Evolutionary conservation across 2,329 filamentous ascomycete genomes (phyloP), one percentile per base, ranked within the genome.

Genomic region (Calonectria henricotiae): DNA sequence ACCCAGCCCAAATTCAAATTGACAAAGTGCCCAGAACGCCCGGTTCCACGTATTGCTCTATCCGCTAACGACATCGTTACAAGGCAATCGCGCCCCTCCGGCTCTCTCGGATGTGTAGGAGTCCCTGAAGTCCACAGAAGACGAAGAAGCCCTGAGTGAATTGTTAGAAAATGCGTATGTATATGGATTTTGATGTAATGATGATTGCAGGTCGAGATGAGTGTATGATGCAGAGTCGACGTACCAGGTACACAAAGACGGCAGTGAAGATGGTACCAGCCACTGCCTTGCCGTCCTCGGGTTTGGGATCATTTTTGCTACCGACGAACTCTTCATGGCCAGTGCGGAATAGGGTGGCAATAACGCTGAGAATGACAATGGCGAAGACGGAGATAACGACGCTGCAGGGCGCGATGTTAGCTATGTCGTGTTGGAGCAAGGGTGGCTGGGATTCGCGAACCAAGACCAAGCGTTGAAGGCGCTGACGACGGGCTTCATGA

Each of bases 381-480:
- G 91, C 86, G 83, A 94, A 88, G 80, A 89, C 78, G 81, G 90
- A 89, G 82, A 93, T 83, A 85, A 95, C 84, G 81, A 92, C 93
- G 88, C 96, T 98, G 51, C 17, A 43, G 41, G 71, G 47, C 55
- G 68, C 47, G 12, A 68, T 66, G 74, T 80, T 77, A 80, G 79
- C 73, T 65, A 67, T 58, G 54, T 71, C 68, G 66, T 49, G 44
- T 51, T 47, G 54, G 61, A 73, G 68, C 44, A 30, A 65, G 62
- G 67, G 44, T 41, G 68, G 49, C 43, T 67, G 58, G 74, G 60
- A 68, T 73, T 70, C 69, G 83, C 90, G 80, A 87, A 98, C 95
- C 95, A 98, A 86, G 92, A 94, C 95, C 95, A 98, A 80, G 95
- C 96, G 86, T 97, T 95, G 86, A 95, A 89, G 76, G 94, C 92